These are phyloP conservation scores for Zalaria sp. DNA, from an alignment of 2,329 filamentous ascomycete species.

Conservation along the genomic window DNA sequence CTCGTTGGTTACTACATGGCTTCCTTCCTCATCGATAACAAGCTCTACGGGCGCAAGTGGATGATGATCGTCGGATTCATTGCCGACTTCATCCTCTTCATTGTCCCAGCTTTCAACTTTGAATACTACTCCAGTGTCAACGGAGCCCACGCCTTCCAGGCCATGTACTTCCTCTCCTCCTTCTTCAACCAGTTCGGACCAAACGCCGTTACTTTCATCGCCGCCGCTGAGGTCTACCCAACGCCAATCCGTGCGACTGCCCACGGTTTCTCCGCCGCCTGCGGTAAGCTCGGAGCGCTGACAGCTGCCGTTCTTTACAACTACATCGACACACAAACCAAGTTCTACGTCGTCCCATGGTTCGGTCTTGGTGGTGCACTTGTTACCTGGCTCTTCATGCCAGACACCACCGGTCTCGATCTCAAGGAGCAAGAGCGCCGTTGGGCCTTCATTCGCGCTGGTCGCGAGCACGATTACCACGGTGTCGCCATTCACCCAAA, in stretches of 20 bases:
- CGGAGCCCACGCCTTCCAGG: constrained; percentile 79
- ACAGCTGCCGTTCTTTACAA: constrained; percentile 83
- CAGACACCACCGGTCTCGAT: constrained; percentile 93
- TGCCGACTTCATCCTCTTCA: constrained; percentile 85
- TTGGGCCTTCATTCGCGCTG: constrained; percentile 74
- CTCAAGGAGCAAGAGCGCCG: constrained; percentile 94
- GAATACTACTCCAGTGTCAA: constrained; percentile 60
- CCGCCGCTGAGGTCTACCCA: constrained; percentile 91
- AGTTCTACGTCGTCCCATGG: constrained; percentile 91
- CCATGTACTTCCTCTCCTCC: constrained; percentile 94
- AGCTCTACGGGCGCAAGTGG: constrained; percentile 87
- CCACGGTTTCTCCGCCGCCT: constrained; percentile 86
- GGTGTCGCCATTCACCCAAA: constrained; percentile 82
- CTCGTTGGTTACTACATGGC: constrained; percentile 83
- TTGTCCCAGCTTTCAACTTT: constrained; percentile 81
- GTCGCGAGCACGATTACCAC: constrained; percentile 71
- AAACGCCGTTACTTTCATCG: constrained; percentile 91
- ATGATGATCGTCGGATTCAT: constrained; percentile 95
- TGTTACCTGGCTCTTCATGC: constrained; percentile 72
- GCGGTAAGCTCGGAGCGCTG: constrained; percentile 79
- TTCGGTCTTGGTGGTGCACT: constrained; percentile 81
- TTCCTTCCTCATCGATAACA: constrained; percentile 83
- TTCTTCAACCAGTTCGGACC: constrained; percentile 99
- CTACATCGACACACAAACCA: constrained; percentile 73
- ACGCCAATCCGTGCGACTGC: constrained; percentile 86